A percentile compares a stretch with the other conserved stretches of the same genome.
Conservation (phyloP, 768 basidiomycete species). For the Cystobasidium tubakii region DNA sequence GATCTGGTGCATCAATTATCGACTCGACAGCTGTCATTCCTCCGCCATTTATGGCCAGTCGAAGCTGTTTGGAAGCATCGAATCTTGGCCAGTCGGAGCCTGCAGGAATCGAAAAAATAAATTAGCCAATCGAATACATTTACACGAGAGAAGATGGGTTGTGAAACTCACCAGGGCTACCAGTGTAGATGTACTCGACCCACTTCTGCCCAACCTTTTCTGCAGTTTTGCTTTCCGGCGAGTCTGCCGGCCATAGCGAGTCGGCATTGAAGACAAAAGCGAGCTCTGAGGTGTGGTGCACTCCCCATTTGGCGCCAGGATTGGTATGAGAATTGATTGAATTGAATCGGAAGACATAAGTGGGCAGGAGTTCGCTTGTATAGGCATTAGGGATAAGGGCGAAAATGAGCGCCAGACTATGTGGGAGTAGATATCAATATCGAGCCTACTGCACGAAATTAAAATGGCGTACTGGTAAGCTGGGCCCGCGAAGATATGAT, state of each 20-base stretch:
- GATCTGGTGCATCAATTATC: background rate
- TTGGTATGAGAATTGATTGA: background rate
- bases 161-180: background rate
- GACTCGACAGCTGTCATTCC: background rate
- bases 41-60: background rate
- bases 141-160: no score
- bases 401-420: background rate
- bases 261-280: background rate
- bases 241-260: background rate
- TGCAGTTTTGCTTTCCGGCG: background rate
- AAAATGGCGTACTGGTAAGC: constrained; percentile 1
- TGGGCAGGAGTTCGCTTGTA: background rate
- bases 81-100: background rate
- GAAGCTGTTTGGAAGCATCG: background rate
- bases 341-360: background rate
- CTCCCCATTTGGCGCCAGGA: constrained; percentile 2
- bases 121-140: no score
- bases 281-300: background rate
- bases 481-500: background rate
- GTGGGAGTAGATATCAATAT: no score
- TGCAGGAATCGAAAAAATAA: background rate
- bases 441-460: no score
- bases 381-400: background rate
- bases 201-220: background rate
- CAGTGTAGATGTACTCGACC: background rate